phyloP scores from a whole-genome alignment of 2,329 filamentous ascomycete species.

The Arthrocladium fulminans region DNA sequence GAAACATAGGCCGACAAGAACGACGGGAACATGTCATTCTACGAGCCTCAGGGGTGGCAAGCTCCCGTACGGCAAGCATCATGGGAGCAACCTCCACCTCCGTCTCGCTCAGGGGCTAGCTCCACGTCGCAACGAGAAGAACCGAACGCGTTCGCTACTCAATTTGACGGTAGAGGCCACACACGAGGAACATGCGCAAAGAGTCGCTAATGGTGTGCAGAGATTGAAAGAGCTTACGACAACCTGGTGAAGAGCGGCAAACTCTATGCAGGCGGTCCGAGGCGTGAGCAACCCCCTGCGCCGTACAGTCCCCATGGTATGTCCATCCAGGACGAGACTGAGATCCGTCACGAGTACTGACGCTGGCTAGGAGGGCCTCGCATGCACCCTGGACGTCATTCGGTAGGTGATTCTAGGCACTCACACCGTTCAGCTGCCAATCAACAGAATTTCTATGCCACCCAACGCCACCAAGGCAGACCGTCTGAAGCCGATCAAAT shows the following conservation, averaged over 20 bases:
- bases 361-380: slow-evolving; percentile 54
- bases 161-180: slow-evolving; percentile 66
- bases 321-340: neutral
- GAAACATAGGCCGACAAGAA: neutral
- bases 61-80: slow-evolving; percentile 55
- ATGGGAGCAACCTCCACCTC: slow-evolving; percentile 65
- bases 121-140: slow-evolving; percentile 69
- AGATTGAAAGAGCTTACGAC: slow-evolving; percentile 91
- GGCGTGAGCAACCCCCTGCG: slow-evolving; percentile 61
- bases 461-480: slow-evolving; percentile 80
- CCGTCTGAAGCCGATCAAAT: slow-evolving; percentile 94
- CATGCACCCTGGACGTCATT: slow-evolving; percentile 61
- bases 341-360: slow-evolving; percentile 10
- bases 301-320: slow-evolving; percentile 11
- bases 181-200: neutral
- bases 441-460: slow-evolving; percentile 87
- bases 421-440: slow-evolving; percentile 61
- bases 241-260: slow-evolving; percentile 96
- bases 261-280: slow-evolving; percentile 57
- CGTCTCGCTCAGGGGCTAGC: slow-evolving; percentile 65
- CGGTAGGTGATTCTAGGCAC: slow-evolving; percentile 73
- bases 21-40: slow-evolving; percentile 52
- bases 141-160: slow-evolving; percentile 67
- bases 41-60: slow-evolving; percentile 58
- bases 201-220: slow-evolving; percentile 41